Percentiles rank a stretch among this genome's conserved stretches.
These are phyloP conservation scores for Cystoderma amianthinum DNA, from an alignment of 768 basidiomycete species.

Conservation along the genomic window DNA sequence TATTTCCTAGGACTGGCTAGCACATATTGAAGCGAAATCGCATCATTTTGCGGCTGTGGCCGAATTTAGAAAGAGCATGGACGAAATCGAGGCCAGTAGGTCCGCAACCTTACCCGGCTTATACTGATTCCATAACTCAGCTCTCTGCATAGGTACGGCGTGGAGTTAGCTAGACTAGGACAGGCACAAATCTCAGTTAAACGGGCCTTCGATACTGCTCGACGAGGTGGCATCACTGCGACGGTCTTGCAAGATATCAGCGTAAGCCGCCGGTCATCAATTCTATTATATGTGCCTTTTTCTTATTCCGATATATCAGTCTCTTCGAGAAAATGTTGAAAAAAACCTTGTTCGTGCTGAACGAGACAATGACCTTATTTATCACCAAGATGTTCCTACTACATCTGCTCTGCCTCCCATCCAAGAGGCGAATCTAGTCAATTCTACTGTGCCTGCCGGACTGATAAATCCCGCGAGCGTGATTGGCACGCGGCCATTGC, in stretches of 20 bases:
- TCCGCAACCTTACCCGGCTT: slow-evolving; percentile 18
- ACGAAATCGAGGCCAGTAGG: slow-evolving; percentile 78
- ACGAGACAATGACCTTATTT: slow-evolving; percentile 93
- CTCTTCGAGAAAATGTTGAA: slow-evolving; percentile 65
- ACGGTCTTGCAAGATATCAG: slow-evolving; percentile 75
- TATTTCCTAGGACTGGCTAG: slow-evolving; percentile 57
- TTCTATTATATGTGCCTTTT: slow-evolving; percentile 1
- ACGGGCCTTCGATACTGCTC: slow-evolving; percentile 61
- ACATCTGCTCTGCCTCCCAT: slow-evolving; percentile 60
- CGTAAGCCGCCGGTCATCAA: slow-evolving; percentile 36
- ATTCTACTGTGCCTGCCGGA: slow-evolving; percentile 46
- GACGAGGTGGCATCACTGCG: slow-evolving; percentile 52
- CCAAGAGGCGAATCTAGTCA: slow-evolving; percentile 58
- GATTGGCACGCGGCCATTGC: slow-evolving; percentile 43
- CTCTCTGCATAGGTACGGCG: slow-evolving; percentile 68
- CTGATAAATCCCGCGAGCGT: slow-evolving; percentile 51
- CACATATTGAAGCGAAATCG: slow-evolving; percentile 77
- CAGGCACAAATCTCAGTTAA: slow-evolving; percentile 64
- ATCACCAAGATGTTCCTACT: slow-evolving; percentile 82
- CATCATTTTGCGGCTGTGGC: slow-evolving; percentile 87
- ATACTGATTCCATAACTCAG: too few species aligned
- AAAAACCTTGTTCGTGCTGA: slow-evolving; percentile 64
- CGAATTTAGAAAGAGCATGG: slow-evolving; percentile 82
- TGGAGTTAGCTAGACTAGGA: slow-evolving; percentile 73
- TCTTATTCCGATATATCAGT: slow-evolving; percentile 36